A percentile compares a stretch with the other conserved stretches of the same genome.
Conservation (phyloP, 192 early-diverging fungal species). For the Entrophospora sp. region DNA sequence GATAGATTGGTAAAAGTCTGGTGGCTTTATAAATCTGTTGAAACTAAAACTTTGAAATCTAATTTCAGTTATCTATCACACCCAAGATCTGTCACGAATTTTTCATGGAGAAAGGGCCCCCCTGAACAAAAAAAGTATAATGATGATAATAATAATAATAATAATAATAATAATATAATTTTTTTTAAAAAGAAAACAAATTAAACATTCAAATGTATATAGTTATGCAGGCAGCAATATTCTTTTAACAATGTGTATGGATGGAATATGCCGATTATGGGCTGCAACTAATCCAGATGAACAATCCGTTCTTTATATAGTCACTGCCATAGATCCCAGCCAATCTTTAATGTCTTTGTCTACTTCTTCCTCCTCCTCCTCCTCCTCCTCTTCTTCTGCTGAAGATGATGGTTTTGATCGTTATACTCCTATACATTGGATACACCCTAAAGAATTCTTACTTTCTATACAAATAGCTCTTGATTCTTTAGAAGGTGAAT, state of each 20-base stretch:
- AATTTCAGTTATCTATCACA: constrained; percentile 63
- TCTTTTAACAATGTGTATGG: constrained; percentile 58
- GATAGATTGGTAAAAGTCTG: constrained; percentile 62
- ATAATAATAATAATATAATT: too few relatives aligned
- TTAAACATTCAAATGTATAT: not conserved
- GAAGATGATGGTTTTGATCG: constrained; percentile 17
- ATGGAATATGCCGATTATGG: constrained; percentile 70
- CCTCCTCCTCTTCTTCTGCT: constrained; percentile 16
- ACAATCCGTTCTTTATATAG: constrained; percentile 52
- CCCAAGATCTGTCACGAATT: constrained; percentile 45
- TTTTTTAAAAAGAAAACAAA: too few relatives aligned
- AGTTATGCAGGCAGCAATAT: constrained; percentile 17
- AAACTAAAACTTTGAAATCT: constrained; percentile 12
- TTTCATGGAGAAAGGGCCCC: constrained; percentile 52
- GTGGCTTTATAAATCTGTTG: constrained; percentile 26
- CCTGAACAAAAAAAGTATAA: not conserved
- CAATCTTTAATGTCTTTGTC: constrained; percentile 43
- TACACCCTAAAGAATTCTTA: constrained; percentile 44
- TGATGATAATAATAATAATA: too few relatives aligned
- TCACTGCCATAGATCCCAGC: constrained; percentile 59
- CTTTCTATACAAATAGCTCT: constrained; percentile 28
- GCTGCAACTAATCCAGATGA: constrained; percentile 38
- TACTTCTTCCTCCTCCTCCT: too few relatives aligned
- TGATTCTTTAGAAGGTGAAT: constrained; percentile 24
- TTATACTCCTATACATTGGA: constrained; percentile 50